phyloP scores from a whole-genome alignment of 2,329 filamentous ascomycete species.

The Scedosporium aurantiacum region DNA sequence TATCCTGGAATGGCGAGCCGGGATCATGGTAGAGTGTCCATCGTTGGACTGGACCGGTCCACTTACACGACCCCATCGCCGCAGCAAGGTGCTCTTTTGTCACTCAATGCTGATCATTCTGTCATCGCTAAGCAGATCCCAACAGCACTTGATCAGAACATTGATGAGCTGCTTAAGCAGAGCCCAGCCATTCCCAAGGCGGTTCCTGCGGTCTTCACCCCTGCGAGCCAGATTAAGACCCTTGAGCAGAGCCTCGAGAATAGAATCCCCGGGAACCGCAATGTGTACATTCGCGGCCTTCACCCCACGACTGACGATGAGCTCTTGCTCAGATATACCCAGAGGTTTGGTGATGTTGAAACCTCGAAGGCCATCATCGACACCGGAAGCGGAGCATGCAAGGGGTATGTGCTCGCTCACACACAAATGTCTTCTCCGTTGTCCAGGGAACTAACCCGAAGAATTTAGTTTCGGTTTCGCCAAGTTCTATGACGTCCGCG shows the following conservation, averaged over 20 bases:
- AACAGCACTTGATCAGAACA: slow-evolving; percentile 32
- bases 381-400: slow-evolving; percentile 83
- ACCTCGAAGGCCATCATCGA: slow-evolving; percentile 99
- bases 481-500: slow-evolving; percentile 77
- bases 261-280: slow-evolving; percentile 80
- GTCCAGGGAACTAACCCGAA: no score
- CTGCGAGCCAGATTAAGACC: slow-evolving; percentile 75
- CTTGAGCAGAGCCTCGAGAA: slow-evolving; percentile 93
- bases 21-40: slow-evolving; percentile 48
- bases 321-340: slow-evolving; percentile 69
- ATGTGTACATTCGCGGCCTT: slow-evolving; percentile 95
- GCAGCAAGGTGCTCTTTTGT: slow-evolving; percentile 39
- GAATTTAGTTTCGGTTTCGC: slow-evolving; percentile 80
- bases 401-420: slow-evolving; percentile 55
- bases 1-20: slow-evolving; percentile 48
- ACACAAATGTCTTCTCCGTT: background rate
- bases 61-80: slow-evolving; percentile 58
- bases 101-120: slow-evolving; percentile 26
- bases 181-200: slow-evolving; percentile 79
- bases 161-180: slow-evolving; percentile 58
- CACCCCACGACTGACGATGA: slow-evolving; percentile 93
- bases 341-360: slow-evolving; percentile 85
- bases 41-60: slow-evolving; percentile 44
- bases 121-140: slow-evolving; percentile 30
- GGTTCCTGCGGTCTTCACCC: slow-evolving; percentile 80